phyloP scores from a whole-genome alignment of 495 filamentous ascomycete species.

The Jackrogersella multiformis region DNA sequence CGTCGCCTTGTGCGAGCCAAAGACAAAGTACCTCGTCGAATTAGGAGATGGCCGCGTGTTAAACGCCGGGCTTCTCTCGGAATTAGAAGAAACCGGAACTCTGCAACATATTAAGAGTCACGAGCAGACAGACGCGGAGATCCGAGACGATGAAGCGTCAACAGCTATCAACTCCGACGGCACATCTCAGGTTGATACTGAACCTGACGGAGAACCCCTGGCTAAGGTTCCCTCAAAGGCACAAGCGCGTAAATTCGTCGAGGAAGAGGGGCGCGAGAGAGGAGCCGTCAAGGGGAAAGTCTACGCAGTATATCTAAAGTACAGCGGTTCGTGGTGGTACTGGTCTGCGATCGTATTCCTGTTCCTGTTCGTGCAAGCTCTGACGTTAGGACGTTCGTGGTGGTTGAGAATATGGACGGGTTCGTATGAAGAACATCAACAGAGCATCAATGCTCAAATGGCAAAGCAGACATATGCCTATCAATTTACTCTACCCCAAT shows the following conservation, averaged over 20 bases:
- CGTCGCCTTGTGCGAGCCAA: constrained; percentile 72
- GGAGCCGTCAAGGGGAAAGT: constrained; percentile 70
- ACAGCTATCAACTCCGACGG: constrained; percentile 61
- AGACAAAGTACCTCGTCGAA: constrained; percentile 74
- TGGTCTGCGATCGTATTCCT: constrained; percentile 66
- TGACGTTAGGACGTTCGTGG: constrained; percentile 64
- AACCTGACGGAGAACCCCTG: constrained; percentile 49
- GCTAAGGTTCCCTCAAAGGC: constrained; percentile 55
- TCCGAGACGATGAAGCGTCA: constrained; percentile 54
- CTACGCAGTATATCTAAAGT: constrained; percentile 70
- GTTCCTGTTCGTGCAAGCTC: constrained; percentile 60
- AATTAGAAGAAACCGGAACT: constrained; percentile 63
- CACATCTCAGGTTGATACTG: constrained; percentile 38
- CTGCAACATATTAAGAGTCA: constrained; percentile 68
- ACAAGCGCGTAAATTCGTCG: constrained; percentile 70
- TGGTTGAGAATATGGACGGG: constrained; percentile 78
- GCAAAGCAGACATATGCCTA: constrained; percentile 48
- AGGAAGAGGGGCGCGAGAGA: constrained; percentile 74
- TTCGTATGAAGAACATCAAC: constrained; percentile 47
- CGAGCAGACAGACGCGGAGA: constrained; percentile 57
- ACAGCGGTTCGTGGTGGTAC: constrained; percentile 70
- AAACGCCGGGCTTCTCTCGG: constrained; percentile 67
- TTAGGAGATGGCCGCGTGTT: constrained; percentile 73
- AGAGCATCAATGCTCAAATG: constrained; percentile 30
- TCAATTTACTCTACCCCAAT: constrained; percentile 51